Conservation (phyloP, 108 stramenopile genomes). For the Cyclotella baltica region DNA sequence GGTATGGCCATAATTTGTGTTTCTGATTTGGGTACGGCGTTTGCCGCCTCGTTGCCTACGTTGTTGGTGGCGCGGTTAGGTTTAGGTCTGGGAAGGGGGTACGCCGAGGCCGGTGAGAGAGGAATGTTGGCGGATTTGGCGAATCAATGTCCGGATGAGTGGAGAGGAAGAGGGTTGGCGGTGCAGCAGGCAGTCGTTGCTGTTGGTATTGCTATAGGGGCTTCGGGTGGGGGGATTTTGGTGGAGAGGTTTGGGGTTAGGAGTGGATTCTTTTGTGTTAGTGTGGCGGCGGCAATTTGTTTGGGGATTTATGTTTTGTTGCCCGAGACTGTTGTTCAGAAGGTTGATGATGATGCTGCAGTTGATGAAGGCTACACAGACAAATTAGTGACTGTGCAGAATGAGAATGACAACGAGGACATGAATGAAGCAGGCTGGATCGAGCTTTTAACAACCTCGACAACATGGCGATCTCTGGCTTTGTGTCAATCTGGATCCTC, state of each 20-base stretch:
- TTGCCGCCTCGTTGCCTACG: conserved; percentile 44
- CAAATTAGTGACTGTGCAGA: background rate
- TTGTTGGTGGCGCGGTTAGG: conserved; percentile 69
- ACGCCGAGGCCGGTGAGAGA: conserved; percentile 71
- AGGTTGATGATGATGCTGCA: background rate
- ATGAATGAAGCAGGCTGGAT: conserved; percentile 54
- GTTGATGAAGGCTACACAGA: conserved; percentile 25
- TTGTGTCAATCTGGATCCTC: conserved; percentile 66
- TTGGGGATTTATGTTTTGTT: conserved; percentile 61
- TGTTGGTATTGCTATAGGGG: conserved; percentile 77
- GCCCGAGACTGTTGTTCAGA: conserved; percentile 63
- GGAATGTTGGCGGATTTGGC: conserved; percentile 82
- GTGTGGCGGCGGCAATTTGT: conserved; percentile 65
- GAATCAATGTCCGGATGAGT: conserved; percentile 37
- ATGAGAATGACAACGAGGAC: background rate
- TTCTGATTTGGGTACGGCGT: conserved; percentile 68
- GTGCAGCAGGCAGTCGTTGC: conserved; percentile 72
- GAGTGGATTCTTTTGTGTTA: conserved; percentile 76
- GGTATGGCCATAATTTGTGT: conserved; percentile 77
- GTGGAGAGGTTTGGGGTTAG: conserved; percentile 69
- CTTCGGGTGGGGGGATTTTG: conserved; percentile 70
- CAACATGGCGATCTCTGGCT: conserved; percentile 68
- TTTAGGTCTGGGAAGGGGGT: conserved; percentile 66
- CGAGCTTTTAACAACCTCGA: conserved; percentile 49
- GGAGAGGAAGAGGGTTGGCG: conserved; percentile 71